Conservation (phyloP, 2,329 filamentous ascomycete species). For the Alternaria gansuensis region DNA sequence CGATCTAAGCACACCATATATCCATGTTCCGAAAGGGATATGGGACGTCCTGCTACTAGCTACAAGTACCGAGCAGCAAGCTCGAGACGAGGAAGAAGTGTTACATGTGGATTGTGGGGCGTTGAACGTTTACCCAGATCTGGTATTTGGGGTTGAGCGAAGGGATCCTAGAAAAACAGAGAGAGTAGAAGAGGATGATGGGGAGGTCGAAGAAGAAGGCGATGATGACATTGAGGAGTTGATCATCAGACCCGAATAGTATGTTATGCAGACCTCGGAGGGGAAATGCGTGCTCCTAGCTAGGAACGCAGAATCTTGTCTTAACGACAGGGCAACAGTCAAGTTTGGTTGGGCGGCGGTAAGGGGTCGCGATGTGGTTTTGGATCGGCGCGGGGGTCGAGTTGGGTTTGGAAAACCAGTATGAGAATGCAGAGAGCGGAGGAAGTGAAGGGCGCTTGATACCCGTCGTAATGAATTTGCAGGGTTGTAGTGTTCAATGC, state of each 20-base stretch:
- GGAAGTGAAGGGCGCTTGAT: not conserved
- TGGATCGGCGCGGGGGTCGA: slow-evolving; percentile 24
- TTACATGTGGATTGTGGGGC: slow-evolving; percentile 26
- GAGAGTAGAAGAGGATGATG: not conserved
- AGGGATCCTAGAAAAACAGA: slow-evolving; percentile 10
- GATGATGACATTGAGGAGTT: slow-evolving; percentile 18
- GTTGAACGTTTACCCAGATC: slow-evolving; percentile 23
- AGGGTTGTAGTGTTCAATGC: not conserved
- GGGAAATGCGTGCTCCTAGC: slow-evolving; percentile 28
- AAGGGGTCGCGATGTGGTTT: slow-evolving; percentile 25
- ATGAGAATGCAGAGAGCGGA: not conserved
- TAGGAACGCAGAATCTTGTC: slow-evolving; percentile 13
- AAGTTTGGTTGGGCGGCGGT: slow-evolving; percentile 33
- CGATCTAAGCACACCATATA: slow-evolving; percentile 27
- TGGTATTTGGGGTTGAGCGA: slow-evolving; percentile 25
- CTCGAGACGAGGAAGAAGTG: not conserved
- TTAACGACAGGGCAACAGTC: not conserved
- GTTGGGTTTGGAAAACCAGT: slow-evolving; percentile 19
- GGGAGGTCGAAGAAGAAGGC: slow-evolving; percentile 6
- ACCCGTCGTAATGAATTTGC: not conserved
- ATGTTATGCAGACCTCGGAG: slow-evolving; percentile 21
- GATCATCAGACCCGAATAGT: slow-evolving; percentile 29
- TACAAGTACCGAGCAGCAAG: slow-evolving; percentile 10
- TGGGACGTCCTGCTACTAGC: slow-evolving; percentile 31
- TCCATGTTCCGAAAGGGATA: slow-evolving; percentile 22